Conservation (phyloP, 2,329 filamentous ascomycete genomes). For the Monosporascus sp. region DNA sequence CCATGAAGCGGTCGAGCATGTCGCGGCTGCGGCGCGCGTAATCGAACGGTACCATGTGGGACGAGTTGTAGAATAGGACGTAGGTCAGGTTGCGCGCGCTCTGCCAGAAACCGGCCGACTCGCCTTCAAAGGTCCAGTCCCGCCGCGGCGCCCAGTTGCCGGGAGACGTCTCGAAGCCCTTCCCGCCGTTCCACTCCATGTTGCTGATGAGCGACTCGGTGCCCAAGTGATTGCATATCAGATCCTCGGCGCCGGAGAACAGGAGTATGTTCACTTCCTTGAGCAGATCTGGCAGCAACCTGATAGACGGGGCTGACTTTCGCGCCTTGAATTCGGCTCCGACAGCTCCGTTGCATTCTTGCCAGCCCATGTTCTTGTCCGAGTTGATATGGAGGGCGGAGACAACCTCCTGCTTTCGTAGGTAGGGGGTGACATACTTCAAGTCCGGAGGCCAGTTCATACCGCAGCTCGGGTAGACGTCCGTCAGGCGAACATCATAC, state of each 20-base stretch:
- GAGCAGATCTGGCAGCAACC: constrained; percentile 73
- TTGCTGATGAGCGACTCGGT: constrained; percentile 88
- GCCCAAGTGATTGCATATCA: constrained; percentile 96
- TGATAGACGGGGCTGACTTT: constrained; percentile 68
- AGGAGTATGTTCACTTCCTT: constrained; percentile 74
- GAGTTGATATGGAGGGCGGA: constrained; percentile 75
- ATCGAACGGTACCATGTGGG: constrained; percentile 98
- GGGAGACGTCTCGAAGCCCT: constrained; percentile 81
- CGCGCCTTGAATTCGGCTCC: constrained; percentile 63
- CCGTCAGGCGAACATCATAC: constrained; percentile 89
- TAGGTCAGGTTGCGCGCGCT: constrained; percentile 93
- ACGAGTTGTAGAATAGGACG: constrained; percentile 89
- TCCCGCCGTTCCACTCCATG: constrained; percentile 86
- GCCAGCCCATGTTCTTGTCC: constrained; percentile 83
- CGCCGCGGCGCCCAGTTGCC: constrained; percentile 88
- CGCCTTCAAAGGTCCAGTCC: constrained; percentile 89
- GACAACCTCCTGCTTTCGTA: constrained; percentile 75
- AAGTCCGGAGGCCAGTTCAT: constrained; percentile 98
- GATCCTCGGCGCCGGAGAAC: constrained; percentile 88
- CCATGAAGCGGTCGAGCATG: constrained; percentile 97
- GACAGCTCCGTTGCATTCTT: constrained; percentile 81
- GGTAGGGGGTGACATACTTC: constrained; percentile 70
- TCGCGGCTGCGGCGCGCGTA: constrained; percentile 80
- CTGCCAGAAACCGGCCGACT: constrained; percentile 88
- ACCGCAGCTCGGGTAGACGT: constrained; percentile 78